Evolutionary conservation across 2,329 filamentous ascomycete genomes (phyloP), one percentile per base, ranked within the genome.

Genomic region (Didymella pinodella): DNA sequence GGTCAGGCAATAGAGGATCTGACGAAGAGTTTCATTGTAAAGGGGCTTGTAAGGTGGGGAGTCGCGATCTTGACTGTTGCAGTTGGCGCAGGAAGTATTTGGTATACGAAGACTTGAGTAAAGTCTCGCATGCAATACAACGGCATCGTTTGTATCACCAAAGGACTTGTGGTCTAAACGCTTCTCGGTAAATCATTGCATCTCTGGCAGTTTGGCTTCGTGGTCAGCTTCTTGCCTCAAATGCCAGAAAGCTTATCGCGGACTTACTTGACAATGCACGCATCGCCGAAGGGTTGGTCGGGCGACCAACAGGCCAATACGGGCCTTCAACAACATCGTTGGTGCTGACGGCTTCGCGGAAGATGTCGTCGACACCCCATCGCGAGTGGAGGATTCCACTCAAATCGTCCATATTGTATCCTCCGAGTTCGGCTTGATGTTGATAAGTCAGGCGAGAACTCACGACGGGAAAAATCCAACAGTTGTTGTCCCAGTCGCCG

Each of bases 401-500:
- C 2, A 47, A 2, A 16, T 3, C 3, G 11, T 59, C 41, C 22
- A 28, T 3, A 14, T 11, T 43, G 31, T 59, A 59, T 0, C 56
- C 50, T 20, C 50, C 50, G 25, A 54, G 41, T 16, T 41, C 14
- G 7, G 12, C 16, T 11, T 28, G 20, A 1, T 46, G 20, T 5
- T 25, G 29, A 0, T 7, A 14, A 16, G 40, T 26, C 1, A 54
- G 11, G 6, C 18, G n/a, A 4, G 18, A 4, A 14, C 36, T 25
- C 20, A 14, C 4, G 10, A 59, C 7, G 7, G 58, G 54, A 7
- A 50, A 7, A 3, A 57, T 28, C 48, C 49, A 61, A 32, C 50
- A 61, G 26, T 51, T 49, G 1, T 36, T 22, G 20, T 34, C 48
- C 57, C 52, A 60, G 48, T 56, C 52, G 10, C 32, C 11, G 2